These are phyloP conservation scores for Vigna hirtella DNA, from an alignment of 306 rosid genomes.

Conservation along the genomic window DNA sequence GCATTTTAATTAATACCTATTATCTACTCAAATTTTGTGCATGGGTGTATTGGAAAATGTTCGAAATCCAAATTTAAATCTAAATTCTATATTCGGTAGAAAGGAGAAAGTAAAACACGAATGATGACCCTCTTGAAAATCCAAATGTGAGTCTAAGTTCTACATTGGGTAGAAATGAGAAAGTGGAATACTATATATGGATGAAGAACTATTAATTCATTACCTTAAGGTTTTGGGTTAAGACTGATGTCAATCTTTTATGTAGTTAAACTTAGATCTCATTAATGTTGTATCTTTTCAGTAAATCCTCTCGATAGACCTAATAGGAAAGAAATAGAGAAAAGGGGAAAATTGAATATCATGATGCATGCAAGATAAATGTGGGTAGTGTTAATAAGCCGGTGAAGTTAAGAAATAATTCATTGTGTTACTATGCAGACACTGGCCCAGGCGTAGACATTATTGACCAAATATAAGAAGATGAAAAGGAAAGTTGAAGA, in stretches of 20 bases:
- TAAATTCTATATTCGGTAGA: too few relatives aligned
- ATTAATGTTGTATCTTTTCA: too few relatives aligned
- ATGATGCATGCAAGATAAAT: conserved; percentile 27
- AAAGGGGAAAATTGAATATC: not conserved
- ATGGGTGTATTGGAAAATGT: not conserved
- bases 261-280: too few relatives aligned
- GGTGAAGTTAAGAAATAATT: conserved; percentile 5
- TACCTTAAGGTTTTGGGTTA: rapidly evolving
- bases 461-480: conserved; percentile 44
- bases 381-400: not conserved
- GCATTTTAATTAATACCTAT: not conserved
- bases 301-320: rapidly evolving
- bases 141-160: too few relatives aligned
- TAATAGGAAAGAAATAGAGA: not conserved
- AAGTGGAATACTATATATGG: rapidly evolving
- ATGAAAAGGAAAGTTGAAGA: conserved; percentile 42
- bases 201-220: too few relatives aligned
- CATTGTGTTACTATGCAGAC: not conserved
- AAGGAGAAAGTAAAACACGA: too few relatives aligned
- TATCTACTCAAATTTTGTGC: not conserved
- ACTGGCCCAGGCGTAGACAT: conserved; percentile 33
- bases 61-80: too few relatives aligned
- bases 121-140: too few relatives aligned
- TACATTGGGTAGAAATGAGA: too few relatives aligned
- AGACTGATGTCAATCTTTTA: too few relatives aligned